These are phyloP conservation scores for Chlorella sp. DNA, from an alignment of 139 green algal genomes.

Conservation along the genomic window DNA sequence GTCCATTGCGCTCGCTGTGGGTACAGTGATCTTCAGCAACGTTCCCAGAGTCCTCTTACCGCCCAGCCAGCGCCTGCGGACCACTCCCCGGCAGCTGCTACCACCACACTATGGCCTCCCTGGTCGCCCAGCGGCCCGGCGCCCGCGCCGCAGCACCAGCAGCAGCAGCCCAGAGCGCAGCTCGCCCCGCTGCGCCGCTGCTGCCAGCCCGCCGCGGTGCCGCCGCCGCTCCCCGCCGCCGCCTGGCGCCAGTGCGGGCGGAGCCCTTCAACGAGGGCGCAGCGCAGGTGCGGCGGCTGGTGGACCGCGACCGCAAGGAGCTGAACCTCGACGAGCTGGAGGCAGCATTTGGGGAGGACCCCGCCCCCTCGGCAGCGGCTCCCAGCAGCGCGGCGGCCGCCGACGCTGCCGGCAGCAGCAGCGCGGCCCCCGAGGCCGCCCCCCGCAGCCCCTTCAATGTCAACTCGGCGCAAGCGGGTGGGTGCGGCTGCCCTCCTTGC, in stretches of 20 bases:
- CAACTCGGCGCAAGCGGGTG: conserved; percentile 22
- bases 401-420: neutral
- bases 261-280: conserved; percentile 65
- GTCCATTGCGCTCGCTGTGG: no score
- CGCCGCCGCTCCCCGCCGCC: neutral
- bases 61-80: no score
- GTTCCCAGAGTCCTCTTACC: no score
- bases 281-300: conserved; percentile 76
- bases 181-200: no score
- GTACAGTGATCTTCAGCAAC: no score
- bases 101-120: no score
- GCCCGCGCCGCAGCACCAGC: neutral
- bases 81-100: no score
- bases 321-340: conserved; percentile 61
- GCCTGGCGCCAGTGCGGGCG: neutral
- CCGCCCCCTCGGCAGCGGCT: conserved; percentile 5
- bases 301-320: conserved; percentile 81
- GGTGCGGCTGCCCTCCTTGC: neutral
- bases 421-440: neutral
- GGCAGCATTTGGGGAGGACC: conserved; percentile 34
- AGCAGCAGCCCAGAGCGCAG: neutral
- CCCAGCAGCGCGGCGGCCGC: neutral
- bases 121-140: neutral
- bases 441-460: conserved; percentile 12
- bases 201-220: neutral